Percentiles rank a stretch among this genome's conserved stretches.
Evolutionary conservation across 1,284 basidiomycete species (phyloP).

Genomic region (Moniliella sp.): DNA sequence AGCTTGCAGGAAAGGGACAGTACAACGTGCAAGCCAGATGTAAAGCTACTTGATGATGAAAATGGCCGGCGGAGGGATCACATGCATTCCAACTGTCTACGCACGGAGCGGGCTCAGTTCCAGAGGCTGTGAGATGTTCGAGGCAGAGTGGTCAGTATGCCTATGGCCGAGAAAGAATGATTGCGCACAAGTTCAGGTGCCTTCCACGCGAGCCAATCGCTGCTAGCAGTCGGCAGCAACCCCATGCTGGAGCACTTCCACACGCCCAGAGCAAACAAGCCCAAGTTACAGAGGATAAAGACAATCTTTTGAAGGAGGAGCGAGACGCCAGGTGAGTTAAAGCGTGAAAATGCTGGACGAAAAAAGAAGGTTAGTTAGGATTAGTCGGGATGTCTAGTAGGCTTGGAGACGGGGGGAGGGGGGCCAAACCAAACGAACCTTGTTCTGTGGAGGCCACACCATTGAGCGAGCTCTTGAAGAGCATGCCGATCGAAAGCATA

Average conservation of each 20-base stretch:
- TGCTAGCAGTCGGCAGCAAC: conserved; percentile 23
- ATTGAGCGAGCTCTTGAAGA: conserved; percentile 19
- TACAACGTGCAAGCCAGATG: too few species aligned
- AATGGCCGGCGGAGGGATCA: too few species aligned
- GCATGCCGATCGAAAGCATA: conserved; percentile 32
- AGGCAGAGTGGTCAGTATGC: too few species aligned
- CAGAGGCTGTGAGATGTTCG: too few species aligned
- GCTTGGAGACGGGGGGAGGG: too few species aligned
- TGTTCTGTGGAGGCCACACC: conserved; percentile 2
- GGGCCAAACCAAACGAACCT: too few species aligned
- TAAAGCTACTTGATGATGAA: too few species aligned
- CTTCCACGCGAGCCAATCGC: conserved; percentile 31
- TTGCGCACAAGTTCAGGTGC: conserved; percentile 17
- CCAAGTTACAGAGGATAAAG: conserved; percentile 21
- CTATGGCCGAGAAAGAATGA: not conserved
- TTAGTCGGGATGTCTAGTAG: too few species aligned
- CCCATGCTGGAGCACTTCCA: conserved; percentile 34
- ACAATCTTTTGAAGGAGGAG: conserved; percentile 16
- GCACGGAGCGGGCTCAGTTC: too few species aligned
- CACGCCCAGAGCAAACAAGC: conserved; percentile 19
- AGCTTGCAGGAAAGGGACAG: too few species aligned
- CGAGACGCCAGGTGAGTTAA: conserved; percentile 12
- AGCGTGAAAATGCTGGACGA: conserved; percentile 13
- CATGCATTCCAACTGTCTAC: too few species aligned
- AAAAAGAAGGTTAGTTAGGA: too few species aligned